Conservation (phyloP, 176 grass and related monocot species). For the Neostapfia colusana region DNA sequence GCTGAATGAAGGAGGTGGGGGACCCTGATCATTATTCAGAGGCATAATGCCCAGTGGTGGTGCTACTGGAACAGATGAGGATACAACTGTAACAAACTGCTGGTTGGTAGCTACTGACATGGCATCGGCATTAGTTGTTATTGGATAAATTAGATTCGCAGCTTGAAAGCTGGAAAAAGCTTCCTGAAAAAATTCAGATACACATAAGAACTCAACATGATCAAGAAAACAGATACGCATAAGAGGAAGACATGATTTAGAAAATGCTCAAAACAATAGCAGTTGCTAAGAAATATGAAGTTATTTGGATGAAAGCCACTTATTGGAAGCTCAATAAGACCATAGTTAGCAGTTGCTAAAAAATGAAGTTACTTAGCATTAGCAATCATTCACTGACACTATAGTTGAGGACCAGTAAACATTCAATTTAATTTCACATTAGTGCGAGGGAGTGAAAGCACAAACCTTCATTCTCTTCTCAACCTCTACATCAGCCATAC, state of each 20-base stretch:
- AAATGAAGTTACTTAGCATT: slow-evolving; percentile 32
- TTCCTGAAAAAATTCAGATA: slow-evolving; percentile 57
- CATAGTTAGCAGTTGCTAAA: not conserved
- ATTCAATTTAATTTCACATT: slow-evolving; percentile 25
- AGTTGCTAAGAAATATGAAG: slow-evolving; percentile 25
- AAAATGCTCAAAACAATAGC: slow-evolving; percentile 1
- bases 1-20: slow-evolving; percentile 47
- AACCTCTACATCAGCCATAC: slow-evolving; percentile 75
- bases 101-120: slow-evolving; percentile 46
- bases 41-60: slow-evolving; percentile 40
- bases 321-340: not conserved
- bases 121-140: slow-evolving; percentile 45
- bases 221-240: slow-evolving; percentile 16
- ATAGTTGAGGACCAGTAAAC: not conserved
- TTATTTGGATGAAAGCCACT: not conserved
- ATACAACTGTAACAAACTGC: slow-evolving; percentile 42
- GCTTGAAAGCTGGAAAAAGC: slow-evolving; percentile 52
- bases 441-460: slow-evolving; percentile 3
- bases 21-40: slow-evolving; percentile 46
- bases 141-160: slow-evolving; percentile 31
- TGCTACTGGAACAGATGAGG: slow-evolving; percentile 41
- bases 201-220: slow-evolving; percentile 16
- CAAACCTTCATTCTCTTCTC: slow-evolving; percentile 89
- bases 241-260: slow-evolving; percentile 9
- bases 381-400: not conserved